Percentiles rank a stretch among this genome's conserved stretches.
These are phyloP conservation scores for Cubamyces sp. DNA, from an alignment of 768 basidiomycete genomes.

Conservation along the genomic window DNA sequence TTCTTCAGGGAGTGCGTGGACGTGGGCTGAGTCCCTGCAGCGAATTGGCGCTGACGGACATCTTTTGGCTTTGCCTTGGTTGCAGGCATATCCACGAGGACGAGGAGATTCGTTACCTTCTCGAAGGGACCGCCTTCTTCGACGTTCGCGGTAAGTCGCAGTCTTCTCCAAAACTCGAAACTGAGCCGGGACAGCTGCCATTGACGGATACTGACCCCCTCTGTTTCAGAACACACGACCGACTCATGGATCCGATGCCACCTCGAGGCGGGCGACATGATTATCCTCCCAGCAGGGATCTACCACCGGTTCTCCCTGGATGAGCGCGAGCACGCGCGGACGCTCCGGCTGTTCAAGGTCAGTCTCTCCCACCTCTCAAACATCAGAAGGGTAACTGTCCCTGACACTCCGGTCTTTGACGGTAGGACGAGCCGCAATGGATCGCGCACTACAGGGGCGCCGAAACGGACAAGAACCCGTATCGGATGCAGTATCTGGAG, in stretches of 20 bases:
- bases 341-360: slow-evolving; percentile 86
- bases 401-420: too few species aligned
- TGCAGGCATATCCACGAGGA: slow-evolving; percentile 91
- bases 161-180: not conserved
- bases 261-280: slow-evolving; percentile 76
- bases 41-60: not conserved
- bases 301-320: slow-evolving; percentile 96
- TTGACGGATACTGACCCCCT: not conserved
- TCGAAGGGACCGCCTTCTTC: slow-evolving; percentile 89
- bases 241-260: slow-evolving; percentile 84
- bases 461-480: slow-evolving; percentile 66
- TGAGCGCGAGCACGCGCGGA: slow-evolving; percentile 69
- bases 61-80: not conserved
- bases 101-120: slow-evolving; percentile 91
- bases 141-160: slow-evolving; percentile 76
- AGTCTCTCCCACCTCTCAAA: slow-evolving; percentile 9
- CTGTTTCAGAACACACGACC: slow-evolving; percentile 56
- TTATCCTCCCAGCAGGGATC: slow-evolving; percentile 88
- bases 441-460: slow-evolving; percentile 67
- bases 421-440: slow-evolving; percentile 92
- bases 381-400: too few species aligned
- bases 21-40: not conserved
- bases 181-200: too few species aligned
- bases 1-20: slow-evolving; percentile 80
- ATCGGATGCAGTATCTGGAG: slow-evolving; percentile 64